Conservation (phyloP, 495 filamentous ascomycete genomes). For the Daldinia concentrica region DNA sequence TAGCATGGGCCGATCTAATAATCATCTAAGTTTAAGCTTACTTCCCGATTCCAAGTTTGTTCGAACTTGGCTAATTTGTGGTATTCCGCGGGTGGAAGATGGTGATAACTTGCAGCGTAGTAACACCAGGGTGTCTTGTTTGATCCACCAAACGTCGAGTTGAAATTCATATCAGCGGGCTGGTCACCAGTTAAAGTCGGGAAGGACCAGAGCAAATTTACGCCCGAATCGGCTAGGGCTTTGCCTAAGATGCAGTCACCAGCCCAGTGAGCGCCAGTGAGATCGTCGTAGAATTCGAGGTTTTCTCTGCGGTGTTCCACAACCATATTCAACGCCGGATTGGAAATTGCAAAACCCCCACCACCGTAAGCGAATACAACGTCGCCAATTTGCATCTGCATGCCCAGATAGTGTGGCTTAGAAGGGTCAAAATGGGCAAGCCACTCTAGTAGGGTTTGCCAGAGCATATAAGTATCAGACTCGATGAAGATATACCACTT, state of each 20-base stretch:
- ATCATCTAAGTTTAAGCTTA: slow-evolving; percentile 25
- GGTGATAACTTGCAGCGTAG: slow-evolving; percentile 59
- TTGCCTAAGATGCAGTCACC: slow-evolving; percentile 64
- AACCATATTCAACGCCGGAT: slow-evolving; percentile 57
- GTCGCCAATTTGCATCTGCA: slow-evolving; percentile 51
- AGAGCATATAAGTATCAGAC: slow-evolving; percentile 69
- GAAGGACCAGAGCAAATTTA: slow-evolving; percentile 58
- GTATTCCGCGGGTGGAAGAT: slow-evolving; percentile 56
- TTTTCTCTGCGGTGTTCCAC: slow-evolving; percentile 43
- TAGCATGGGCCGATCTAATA: slow-evolving; percentile 9
- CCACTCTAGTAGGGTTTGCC: slow-evolving; percentile 64
- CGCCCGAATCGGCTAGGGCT: slow-evolving; percentile 53
- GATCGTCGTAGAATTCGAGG: slow-evolving; percentile 45
- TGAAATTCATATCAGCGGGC: slow-evolving; percentile 53
- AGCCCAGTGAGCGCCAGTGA: slow-evolving; percentile 57
- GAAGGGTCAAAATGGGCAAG: slow-evolving; percentile 56
- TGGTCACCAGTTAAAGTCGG: slow-evolving; percentile 53
- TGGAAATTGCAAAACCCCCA: slow-evolving; percentile 61
- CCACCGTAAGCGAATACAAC: slow-evolving; percentile 65
- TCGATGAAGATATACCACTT: slow-evolving; percentile 74
- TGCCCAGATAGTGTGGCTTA: slow-evolving; percentile 61
- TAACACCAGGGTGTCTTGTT: slow-evolving; percentile 61
- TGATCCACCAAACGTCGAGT: slow-evolving; percentile 53
- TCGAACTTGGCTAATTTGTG: slow-evolving; percentile 58
- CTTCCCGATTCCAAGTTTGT: slow-evolving; percentile 54